Base-by-base conservation (phyloP, 164 flowering plant species). In the Buxus sempervirens region DNA sequence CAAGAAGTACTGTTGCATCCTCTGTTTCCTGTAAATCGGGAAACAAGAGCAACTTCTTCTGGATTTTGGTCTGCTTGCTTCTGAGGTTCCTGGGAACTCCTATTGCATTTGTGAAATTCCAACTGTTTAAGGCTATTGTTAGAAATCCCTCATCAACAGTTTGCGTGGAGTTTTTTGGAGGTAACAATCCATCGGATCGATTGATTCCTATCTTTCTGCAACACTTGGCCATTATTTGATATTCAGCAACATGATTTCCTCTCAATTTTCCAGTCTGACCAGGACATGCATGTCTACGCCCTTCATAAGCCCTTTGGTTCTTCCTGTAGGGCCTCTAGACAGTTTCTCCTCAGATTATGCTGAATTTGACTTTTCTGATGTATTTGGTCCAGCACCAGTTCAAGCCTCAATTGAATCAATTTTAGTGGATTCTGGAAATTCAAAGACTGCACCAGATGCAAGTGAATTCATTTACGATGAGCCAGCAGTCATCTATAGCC, bases 21-120 rank as follows among this genome's bases (percentile, higher is more conserved):
- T 45, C 70, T 48, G 93, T 91, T 91, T 91, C 97, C 97, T 91
- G 87, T 78, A 65, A 79, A 65, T 78, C 80, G 87, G 97, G 97
- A 88, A 88, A 86, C 91, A 83, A 84, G 70, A 82, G 74, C 89
- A 38, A 64, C 82, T 74, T 75, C 80, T 83, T 81, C 84, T 86
- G 87, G 87, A 82, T 88, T 72, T 76, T 88, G 74, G 68, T 85
- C 42, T 84, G 89, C 84, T 60, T 89, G 8, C 82, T 90, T 62
- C 90, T 93, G 58, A 82, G 82, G 74, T 89, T 86, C 61, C 78
- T 86, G 21, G 90, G 94, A 62, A 72, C 81, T 58, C 70, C 83
- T 10, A 72, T 84, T 78, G 85, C 78, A 23, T 77, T 21, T 70
- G 70, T 78, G 9, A 76, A 76, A 76, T 86, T 86, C 75, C 83